These are phyloP conservation scores for Canna indica DNA, from an alignment of 176 grass and related monocot genomes.

Conservation along the genomic window DNA sequence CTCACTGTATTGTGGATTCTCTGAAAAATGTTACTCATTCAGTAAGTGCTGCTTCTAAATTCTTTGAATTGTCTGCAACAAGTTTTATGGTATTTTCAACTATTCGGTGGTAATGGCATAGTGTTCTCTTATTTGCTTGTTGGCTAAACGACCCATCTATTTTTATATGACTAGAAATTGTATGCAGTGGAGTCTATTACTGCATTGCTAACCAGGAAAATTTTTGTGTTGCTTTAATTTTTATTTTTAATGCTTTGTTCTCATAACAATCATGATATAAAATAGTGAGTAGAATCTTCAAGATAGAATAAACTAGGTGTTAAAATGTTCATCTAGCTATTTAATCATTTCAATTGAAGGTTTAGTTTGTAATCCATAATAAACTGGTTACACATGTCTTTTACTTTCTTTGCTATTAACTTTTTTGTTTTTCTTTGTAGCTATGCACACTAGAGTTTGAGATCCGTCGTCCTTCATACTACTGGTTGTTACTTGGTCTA, in stretches of 20 bases:
- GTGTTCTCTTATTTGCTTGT: background rate
- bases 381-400: background rate
- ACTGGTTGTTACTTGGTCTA: constrained; percentile 81
- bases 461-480: constrained; percentile 93
- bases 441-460: constrained; percentile 84
- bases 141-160: background rate
- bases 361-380: background rate
- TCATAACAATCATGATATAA: no score
- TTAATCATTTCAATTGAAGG: background rate
- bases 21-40: constrained; percentile 95
- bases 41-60: constrained; percentile 26
- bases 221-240: no score
- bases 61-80: background rate
- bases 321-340: no score
- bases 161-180: background rate
- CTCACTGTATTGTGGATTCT: constrained; percentile 99
- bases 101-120: background rate
- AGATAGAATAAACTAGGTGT: no score
- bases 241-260: no score
- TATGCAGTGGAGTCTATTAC: background rate
- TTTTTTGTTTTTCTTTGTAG: constrained; percentile 27
- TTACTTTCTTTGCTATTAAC: background rate
- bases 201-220: background rate
- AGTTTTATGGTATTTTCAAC: background rate
- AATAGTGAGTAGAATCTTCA: no score